phyloP scores from a whole-genome alignment of 2,329 filamentous ascomycete species.

The Plenodomus tracheiphilus region DNA sequence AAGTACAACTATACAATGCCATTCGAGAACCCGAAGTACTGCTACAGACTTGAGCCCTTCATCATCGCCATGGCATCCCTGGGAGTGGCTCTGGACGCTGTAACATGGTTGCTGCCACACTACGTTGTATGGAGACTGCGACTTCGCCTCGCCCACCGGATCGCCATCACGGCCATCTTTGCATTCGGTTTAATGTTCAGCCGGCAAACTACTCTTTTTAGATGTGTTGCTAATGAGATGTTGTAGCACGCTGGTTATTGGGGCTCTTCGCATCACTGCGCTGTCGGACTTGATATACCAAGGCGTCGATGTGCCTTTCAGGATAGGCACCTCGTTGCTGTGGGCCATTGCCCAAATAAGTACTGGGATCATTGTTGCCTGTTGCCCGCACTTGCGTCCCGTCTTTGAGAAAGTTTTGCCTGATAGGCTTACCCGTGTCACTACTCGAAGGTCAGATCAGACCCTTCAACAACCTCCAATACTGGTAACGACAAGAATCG shows the following conservation, averaged over 20 bases:
- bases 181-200: conserved; percentile 27
- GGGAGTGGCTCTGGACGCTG: conserved; percentile 20
- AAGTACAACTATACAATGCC: conserved; percentile 25
- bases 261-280: conserved; percentile 14
- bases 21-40: conserved; percentile 15
- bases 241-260: conserved; percentile 21
- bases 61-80: conserved; percentile 10
- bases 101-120: conserved; percentile 30
- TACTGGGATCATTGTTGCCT: conserved; percentile 29
- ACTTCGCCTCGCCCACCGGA: conserved; percentile 24
- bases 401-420: conserved; percentile 24
- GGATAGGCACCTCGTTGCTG: conserved; percentile 17
- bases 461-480: conserved; percentile 10
- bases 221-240: conserved; percentile 7
- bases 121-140: conserved; percentile 29
- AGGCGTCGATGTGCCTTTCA: conserved; percentile 17
- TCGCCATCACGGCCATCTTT: conserved; percentile 29
- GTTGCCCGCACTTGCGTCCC: conserved; percentile 28
- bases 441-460: background rate
- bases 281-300: conserved; percentile 4
- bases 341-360: conserved; percentile 27
- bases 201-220: background rate
- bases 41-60: conserved; percentile 20
- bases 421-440: conserved; percentile 12
- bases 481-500: conserved; percentile 23